Percentiles rank a stretch among this genome's conserved stretches.
Conservation (phyloP, 768 basidiomycete species). For the Boletus speciosus region DNA sequence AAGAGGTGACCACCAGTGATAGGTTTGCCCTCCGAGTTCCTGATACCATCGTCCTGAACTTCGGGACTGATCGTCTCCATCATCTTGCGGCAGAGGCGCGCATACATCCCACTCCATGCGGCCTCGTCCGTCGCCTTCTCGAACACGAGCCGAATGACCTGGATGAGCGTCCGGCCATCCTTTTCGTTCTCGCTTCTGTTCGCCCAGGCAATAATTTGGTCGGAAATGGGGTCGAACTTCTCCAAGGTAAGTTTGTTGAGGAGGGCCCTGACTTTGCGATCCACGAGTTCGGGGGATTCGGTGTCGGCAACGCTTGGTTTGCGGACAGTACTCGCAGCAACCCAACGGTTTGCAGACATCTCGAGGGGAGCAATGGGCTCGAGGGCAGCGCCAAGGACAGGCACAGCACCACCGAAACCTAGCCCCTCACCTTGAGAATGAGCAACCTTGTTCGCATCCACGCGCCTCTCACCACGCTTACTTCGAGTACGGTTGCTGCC, state of each 20-base stretch:
- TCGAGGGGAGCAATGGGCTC: constrained; percentile 81
- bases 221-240: constrained; percentile 92
- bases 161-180: constrained; percentile 90
- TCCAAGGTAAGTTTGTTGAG: constrained; percentile 98
- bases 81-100: constrained; percentile 90
- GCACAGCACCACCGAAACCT: constrained; percentile 30
- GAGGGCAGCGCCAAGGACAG: constrained; percentile 31
- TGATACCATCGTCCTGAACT: constrained; percentile 87
- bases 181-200: constrained; percentile 91
- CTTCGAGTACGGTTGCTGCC: constrained; percentile 65
- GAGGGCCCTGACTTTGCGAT: constrained; percentile 86
- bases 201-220: constrained; percentile 93
- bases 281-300: constrained; percentile 81
- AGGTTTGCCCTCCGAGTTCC: constrained; percentile 77
- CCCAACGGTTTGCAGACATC: constrained; percentile 81
- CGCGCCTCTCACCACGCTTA: constrained; percentile 81
- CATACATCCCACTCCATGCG: constrained; percentile 97
- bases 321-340: constrained; percentile 45
- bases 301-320: constrained; percentile 39
- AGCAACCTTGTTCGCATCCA: constrained; percentile 46
- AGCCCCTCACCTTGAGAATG: constrained; percentile 36
- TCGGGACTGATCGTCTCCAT: constrained; percentile 88
- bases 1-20: constrained; percentile 92
- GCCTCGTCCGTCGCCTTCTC: constrained; percentile 98
- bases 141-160: constrained; percentile 94